These are phyloP conservation scores for Plectosphaerella cucumerina DNA, from an alignment of 2,329 filamentous ascomycete species.

Conservation along the genomic window DNA sequence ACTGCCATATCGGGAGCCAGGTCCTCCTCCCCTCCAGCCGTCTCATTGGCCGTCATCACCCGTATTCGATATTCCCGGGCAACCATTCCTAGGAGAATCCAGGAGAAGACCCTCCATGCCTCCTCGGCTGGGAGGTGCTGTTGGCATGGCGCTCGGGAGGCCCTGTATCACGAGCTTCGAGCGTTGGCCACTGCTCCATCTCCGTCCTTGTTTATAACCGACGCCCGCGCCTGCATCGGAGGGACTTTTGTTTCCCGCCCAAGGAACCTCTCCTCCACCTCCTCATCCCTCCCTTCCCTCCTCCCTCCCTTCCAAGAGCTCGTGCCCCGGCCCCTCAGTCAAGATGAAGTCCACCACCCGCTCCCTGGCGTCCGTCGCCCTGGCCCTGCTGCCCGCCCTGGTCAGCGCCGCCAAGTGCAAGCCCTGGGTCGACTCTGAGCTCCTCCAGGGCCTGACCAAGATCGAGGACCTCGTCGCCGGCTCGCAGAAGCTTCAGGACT, in stretches of 20 bases:
- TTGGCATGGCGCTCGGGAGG: too few relatives aligned
- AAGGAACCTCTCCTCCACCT: not conserved
- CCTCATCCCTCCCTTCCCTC: not conserved
- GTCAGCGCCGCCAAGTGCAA: constrained; percentile 20
- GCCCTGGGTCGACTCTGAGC: constrained; percentile 29
- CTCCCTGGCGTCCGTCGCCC: constrained; percentile 17
- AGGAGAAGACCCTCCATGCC: too few relatives aligned
- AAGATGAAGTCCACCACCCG: constrained; percentile 13
- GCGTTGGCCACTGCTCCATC: not conserved
- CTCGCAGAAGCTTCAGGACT: constrained; percentile 38
- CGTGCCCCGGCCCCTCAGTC: not conserved
- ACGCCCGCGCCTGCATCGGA: too few relatives aligned
- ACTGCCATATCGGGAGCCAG: constrained; percentile 2
- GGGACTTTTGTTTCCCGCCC: too few relatives aligned
- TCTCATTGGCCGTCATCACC: not conserved
- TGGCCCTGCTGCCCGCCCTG: constrained; percentile 19
- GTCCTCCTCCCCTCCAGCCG: not conserved
- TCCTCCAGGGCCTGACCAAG: constrained; percentile 26
- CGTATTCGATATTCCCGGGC: too few relatives aligned
- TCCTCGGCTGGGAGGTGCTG: too few relatives aligned
- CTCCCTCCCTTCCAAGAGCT: not conserved
- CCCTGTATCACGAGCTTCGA: not conserved
- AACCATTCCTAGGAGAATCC: too few relatives aligned
- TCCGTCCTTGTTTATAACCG: too few relatives aligned
- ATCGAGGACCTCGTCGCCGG: constrained; percentile 36